Conservation (phyloP, 2,329 filamentous ascomycete species). For the Ophiocordyceps camponoti-saundersi region DNA sequence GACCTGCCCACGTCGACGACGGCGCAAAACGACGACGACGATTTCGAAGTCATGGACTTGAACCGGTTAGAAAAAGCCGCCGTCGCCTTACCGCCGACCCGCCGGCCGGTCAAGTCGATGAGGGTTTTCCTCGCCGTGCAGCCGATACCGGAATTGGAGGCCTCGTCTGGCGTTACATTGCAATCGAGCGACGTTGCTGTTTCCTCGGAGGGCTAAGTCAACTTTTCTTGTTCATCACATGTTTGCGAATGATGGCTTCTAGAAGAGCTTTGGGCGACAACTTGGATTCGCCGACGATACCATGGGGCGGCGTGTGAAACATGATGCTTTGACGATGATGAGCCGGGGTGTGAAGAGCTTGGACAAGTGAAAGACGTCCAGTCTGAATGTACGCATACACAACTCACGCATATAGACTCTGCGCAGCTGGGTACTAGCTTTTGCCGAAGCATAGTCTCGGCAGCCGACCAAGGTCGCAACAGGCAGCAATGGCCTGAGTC, state of each 20-base stretch:
- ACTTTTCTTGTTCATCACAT: neutral
- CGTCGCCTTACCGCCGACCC: conserved; percentile 25
- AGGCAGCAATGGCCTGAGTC: too few relatives aligned
- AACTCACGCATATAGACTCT: neutral
- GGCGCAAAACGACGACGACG: conserved; percentile 21
- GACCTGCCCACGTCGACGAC: conserved; percentile 22
- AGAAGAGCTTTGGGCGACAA: neutral
- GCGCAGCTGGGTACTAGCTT: too few relatives aligned
- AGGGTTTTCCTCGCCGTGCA: conserved; percentile 40
- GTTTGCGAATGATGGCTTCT: neutral
- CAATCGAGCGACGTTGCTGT: conserved; percentile 22
- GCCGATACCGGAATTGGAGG: conserved; percentile 37
- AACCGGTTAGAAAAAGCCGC: conserved; percentile 38
- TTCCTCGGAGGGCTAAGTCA: neutral
- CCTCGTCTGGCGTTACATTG: conserved; percentile 25
- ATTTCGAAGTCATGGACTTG: conserved; percentile 37
- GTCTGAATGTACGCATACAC: neutral
- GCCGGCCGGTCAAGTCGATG: conserved; percentile 34
- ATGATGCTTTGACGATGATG: neutral
- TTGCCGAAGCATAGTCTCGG: too few relatives aligned
- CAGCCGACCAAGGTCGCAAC: too few relatives aligned
- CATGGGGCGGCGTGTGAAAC: neutral
- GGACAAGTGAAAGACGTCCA: neutral
- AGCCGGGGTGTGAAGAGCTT: neutral
- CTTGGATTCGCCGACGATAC: neutral